Conservation (phyloP, 1,284 basidiomycete genomes). For the Testicularia cyperi region DNA sequence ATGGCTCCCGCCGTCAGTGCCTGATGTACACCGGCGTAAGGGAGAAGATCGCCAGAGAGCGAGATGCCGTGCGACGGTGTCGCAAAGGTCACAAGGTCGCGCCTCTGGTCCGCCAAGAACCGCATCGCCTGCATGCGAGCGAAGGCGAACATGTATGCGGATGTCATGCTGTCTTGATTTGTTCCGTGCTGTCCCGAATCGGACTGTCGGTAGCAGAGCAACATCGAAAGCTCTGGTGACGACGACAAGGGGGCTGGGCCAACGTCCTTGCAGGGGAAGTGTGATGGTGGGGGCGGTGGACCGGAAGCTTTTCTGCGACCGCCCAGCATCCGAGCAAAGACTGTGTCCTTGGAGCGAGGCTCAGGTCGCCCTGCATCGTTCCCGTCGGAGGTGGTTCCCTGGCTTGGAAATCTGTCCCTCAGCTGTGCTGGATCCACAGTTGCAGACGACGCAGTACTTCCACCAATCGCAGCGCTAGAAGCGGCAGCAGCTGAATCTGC, state of each 20-base stretch:
- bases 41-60: conserved; percentile 22
- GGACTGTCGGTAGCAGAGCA: conserved; percentile 24
- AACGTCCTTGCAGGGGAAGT: conserved; percentile 9
- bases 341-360: conserved; percentile 1
- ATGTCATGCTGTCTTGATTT: conserved; percentile 1
- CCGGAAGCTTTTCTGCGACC: background rate
- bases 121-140: conserved; percentile 26
- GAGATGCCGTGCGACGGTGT: conserved; percentile 32
- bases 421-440: background rate
- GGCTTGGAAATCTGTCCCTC: conserved; percentile 5
- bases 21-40: conserved; percentile 34
- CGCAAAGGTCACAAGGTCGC: conserved; percentile 24
- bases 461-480: too few relatives aligned
- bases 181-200: too few relatives aligned
- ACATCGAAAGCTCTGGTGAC: conserved; percentile 40
- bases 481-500: background rate
- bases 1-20: too few relatives aligned
- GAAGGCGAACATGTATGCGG: conserved; percentile 26
- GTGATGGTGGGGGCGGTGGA: conserved; percentile 1
- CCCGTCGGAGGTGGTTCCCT: too few relatives aligned
- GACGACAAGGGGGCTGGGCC: conserved; percentile 24
- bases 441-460: too few relatives aligned
- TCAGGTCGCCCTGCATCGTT: background rate
- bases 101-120: conserved; percentile 27
- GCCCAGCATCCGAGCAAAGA: background rate